Evolutionary conservation across 495 filamentous ascomycete genomes (phyloP), one percentile per base, ranked within the genome.

Genomic region (Aspergillus cristatus): DNA sequence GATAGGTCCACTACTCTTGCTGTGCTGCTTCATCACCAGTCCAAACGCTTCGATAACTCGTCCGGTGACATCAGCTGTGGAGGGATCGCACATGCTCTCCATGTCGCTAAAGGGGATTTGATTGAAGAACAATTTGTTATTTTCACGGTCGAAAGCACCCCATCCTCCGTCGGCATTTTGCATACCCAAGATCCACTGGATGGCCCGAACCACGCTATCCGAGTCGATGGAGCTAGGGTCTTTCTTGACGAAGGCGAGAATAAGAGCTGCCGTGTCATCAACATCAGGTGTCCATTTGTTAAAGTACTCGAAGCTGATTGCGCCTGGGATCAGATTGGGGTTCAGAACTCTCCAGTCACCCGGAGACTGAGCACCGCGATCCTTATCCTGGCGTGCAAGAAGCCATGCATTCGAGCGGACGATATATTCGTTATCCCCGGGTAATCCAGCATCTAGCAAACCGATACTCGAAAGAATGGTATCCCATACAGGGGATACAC

Each of bases 91-190:
- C 11, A 71, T 39, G 25, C 40, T 49, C 12, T 60, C 55, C 64
- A 67, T 69, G 33, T 71, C 65, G 31, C 45, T 57, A 48, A 71
- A 69, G 1, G 63, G 56, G 15, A 62, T 62, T 28, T 57, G 56
- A 33, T 68, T 59, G 4, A 68, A 39, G 24, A 50, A 70, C 6
- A 57, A 25, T 14, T 53, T 47, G 41, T 68, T 47, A 34, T 67
- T 65, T 3, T 60, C 45, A 3, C 35, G 18, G 32, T 71, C 67
- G 18, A 69, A 69, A 0, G 64, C 58, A 14, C 45, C 63, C 62
- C 63, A 71, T 0, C 65, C 65, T 11, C 63, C 64, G 29, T 71
- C 65, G 0, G 12, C 12, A 31, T 69, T 69, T 41, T 71, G 67
- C 65, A 71, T 68, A 3, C 61, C 62, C 2, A 63, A 28, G 6